Conservation (phyloP, 352 stramenopile species). For the Globisporangium okanoganense region DNA sequence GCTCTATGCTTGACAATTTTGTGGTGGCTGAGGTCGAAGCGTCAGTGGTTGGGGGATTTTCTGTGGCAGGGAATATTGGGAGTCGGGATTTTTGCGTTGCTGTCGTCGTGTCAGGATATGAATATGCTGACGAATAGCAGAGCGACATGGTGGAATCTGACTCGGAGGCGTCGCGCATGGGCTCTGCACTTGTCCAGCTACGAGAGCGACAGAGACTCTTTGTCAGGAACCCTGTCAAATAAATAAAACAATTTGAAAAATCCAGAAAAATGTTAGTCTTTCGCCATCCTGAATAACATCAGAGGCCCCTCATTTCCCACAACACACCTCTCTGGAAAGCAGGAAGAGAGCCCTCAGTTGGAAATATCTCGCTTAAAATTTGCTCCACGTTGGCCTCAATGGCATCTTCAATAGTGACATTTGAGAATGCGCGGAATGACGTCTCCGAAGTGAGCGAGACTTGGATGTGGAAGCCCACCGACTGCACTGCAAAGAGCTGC, state of each 20-base stretch:
- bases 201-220: conserved; percentile 32
- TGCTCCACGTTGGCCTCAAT: conserved; percentile 34
- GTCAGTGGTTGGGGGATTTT: neutral
- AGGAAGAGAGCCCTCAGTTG: conserved; percentile 10
- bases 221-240: conserved; percentile 32
- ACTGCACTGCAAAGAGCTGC: conserved; percentile 20
- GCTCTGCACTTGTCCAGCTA: conserved; percentile 19
- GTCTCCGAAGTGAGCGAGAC: neutral
- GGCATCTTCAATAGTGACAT: conserved; percentile 16
- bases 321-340: conserved; percentile 17
- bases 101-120: conserved; percentile 7
- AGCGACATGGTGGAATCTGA: conserved; percentile 3
- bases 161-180: conserved; percentile 2
- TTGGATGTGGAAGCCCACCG: conserved; percentile 32
- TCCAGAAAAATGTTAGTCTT: neutral
- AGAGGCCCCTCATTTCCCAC: neutral
- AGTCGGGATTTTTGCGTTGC: neutral
- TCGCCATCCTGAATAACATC: neutral
- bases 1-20: neutral
- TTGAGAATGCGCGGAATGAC: conserved; percentile 8
- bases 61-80: conserved; percentile 2
- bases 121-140: conserved; percentile 39
- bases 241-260: neutral
- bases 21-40: too few species aligned
- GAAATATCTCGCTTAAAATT: conserved; percentile 22